Evolutionary conservation across 139 green algal genomes (phyloP), one percentile per base, ranked within the genome.

Genomic region (Picochlorum costavermella): DNA sequence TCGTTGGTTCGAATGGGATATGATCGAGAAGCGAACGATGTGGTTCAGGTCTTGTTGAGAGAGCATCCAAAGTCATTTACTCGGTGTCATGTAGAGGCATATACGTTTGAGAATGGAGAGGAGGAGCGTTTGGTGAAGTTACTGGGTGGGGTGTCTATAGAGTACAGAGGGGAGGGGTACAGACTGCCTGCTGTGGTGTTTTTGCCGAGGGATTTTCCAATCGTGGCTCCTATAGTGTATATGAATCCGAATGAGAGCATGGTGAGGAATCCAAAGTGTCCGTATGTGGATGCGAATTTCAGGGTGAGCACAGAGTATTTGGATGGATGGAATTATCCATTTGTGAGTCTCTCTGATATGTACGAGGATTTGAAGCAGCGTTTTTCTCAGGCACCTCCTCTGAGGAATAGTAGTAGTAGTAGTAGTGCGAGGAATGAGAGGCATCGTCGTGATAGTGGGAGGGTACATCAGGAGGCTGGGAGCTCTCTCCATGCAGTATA

Each of bases 71-170:
- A 23, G 6, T 28, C 46, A 10, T 53, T 53, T 53, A 28, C 16
- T 53, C 16, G 16, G 5, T 23, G 17, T 53, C 46, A 53, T 53
- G n/a, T 53, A 14, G 46, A 53, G n/a, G 10, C 16, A 6, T 53
- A 53, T 2, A 23, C n/a, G n/a, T 23, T 28, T 23, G 46, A 53
- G n/a, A 23, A 53, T 53, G 46, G 46, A 23, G n/a, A 20, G 46
- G n/a, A 28, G 6, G 46, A 61, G n/a, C 16, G n/a, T 8, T 45
- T 61, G n/a, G 16, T 61, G 30, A 61, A 61, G 56, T 44, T 61
- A 23, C 10, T 33, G n/a, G 56, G 56, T n/a, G 31, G 16, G 6
- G n/a, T 61, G 17, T 23, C 16, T 20, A 61, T 61, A n/a, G 16
- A 20, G 4, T 45, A 61, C 6, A 61, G 13, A 14, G 31, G 56